Evolutionary conservation across 2,329 filamentous ascomycete species (phyloP), one percentile per base, ranked within the genome.

Genomic region (Venturia effusa): DNA sequence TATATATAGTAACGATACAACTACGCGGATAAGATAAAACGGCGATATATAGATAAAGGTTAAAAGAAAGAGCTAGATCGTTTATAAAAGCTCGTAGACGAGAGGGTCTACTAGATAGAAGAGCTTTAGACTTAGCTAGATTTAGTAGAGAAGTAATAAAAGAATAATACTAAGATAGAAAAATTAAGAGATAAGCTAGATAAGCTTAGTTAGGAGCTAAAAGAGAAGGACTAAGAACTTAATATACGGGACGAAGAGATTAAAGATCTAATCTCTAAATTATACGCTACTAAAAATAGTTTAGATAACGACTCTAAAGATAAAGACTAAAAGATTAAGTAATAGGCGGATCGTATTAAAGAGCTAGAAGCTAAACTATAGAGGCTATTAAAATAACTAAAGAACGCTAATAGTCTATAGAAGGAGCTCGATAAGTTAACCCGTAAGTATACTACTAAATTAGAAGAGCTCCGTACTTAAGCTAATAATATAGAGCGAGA

Each of bases 1-100:
- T 96, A 95, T 73, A 85, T 88, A 63, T 81, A 88, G 69, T 90
- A 96, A 72, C 85, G 97, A 68, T 78, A 87, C 64, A 90, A 95
- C 67, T 84, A 96, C 66, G 89, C 92, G 67, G 89, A 95, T 66
- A 89, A 88, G 70, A 83, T 90, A 62, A 91, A 90, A 75, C 84
- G 84, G 70, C 88, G 88, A 70, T 86, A 91, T 67, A 84, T 83
- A 11, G 87, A 92, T 69, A 86, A 91, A 67, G 84, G 81, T 65
- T 82, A 90, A 68, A 85, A 84, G 61, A 80, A 83, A 66, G 84
- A 88, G 69, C 78, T 87, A 71, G 77, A 80, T 17, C 74, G 77
- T 63, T 69, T 81, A 62, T 74, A 76, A 62, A 73, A 72, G 61
- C 66, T 78, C 63, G 76, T 77, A 7, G 77, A 80, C 19, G 75